phyloP scores from a whole-genome alignment of 176 grass and related monocot genomes.

The Luzula sylvatica region DNA sequence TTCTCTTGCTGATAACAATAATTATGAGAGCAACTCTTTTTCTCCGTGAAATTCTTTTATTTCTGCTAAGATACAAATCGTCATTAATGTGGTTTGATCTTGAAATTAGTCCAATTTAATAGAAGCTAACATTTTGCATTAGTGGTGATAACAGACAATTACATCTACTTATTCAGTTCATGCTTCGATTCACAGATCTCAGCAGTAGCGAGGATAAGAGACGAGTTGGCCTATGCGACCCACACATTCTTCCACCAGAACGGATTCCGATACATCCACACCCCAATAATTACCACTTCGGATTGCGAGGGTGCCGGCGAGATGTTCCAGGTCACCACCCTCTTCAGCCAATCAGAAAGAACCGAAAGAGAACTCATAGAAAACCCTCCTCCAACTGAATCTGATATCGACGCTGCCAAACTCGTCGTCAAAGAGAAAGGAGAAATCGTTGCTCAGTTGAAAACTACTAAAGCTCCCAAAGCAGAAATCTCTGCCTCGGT shows the following conservation, averaged over 20 bases:
- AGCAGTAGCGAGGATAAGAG: slow-evolving; percentile 62
- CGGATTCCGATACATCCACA: slow-evolving; percentile 76
- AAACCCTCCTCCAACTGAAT: slow-evolving; percentile 59
- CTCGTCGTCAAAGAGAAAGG: slow-evolving; percentile 62
- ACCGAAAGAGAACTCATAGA: slow-evolving; percentile 69
- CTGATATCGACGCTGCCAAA: slow-evolving; percentile 66
- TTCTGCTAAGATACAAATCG: no score
- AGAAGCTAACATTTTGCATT: no score
- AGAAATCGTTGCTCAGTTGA: slow-evolving; percentile 43
- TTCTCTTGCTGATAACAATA: slow-evolving; percentile 11
- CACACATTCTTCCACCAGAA: slow-evolving; percentile 72
- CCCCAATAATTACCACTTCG: slow-evolving; percentile 81
- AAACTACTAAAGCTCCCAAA: slow-evolving; percentile 66
- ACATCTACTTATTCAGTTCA: no score
- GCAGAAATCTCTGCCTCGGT: slow-evolving; percentile 52
- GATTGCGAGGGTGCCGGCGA: slow-evolving; percentile 97
- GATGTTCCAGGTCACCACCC: slow-evolving; percentile 90
- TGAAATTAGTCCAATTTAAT: no score
- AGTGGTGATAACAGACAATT: no score
- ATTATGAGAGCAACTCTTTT: slow-evolving; percentile 19
- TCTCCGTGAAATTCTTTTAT: no score
- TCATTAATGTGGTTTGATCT: no score
- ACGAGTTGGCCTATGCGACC: slow-evolving; percentile 72
- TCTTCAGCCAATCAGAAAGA: slow-evolving; percentile 79
- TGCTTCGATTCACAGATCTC: slow-evolving; percentile 82